Conservation (phyloP, 495 filamentous ascomycete genomes). For the Penicillium cataractarum region DNA sequence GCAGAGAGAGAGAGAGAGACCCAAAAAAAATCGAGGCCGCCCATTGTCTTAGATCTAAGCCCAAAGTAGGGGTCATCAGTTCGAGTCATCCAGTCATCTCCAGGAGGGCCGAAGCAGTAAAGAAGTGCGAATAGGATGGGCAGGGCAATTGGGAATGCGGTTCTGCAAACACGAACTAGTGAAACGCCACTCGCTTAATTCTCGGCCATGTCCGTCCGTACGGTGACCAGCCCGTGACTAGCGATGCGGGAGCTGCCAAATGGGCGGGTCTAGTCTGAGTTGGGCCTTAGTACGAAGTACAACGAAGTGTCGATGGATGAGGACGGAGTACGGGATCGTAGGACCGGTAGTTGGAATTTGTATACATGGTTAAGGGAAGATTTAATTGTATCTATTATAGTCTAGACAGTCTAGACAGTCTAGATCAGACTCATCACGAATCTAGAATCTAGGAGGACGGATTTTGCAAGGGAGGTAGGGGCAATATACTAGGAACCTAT, state of each 20-base stretch:
- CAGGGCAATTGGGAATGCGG: background rate
- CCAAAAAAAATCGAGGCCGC: background rate
- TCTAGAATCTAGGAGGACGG: too few species aligned
- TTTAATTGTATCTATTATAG: too few species aligned
- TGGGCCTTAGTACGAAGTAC: conserved; percentile 2
- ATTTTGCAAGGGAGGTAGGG: too few species aligned
- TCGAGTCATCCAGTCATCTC: background rate
- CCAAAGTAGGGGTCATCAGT: background rate
- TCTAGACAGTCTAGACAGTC: too few species aligned
- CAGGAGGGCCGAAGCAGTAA: background rate
- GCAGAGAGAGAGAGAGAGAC: too few species aligned
- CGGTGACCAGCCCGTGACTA: background rate
- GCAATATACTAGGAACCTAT: too few species aligned
- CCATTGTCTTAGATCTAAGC: conserved; percentile 9
- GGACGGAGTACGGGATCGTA: too few species aligned
- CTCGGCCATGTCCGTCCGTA: conserved; percentile 34
- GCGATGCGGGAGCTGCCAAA: conserved; percentile 6
- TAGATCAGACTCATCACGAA: too few species aligned
- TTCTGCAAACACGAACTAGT: conserved; percentile 21
- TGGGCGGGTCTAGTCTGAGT: background rate
- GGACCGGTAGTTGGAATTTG: too few species aligned
- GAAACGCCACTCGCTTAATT: conserved; percentile 38
- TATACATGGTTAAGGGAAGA: too few species aligned
- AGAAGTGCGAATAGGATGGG: background rate
- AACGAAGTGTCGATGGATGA: background rate